These are phyloP conservation scores for Lagerstroemia speciosa DNA, from an alignment of 345 rosid genomes.

Conservation along the genomic window DNA sequence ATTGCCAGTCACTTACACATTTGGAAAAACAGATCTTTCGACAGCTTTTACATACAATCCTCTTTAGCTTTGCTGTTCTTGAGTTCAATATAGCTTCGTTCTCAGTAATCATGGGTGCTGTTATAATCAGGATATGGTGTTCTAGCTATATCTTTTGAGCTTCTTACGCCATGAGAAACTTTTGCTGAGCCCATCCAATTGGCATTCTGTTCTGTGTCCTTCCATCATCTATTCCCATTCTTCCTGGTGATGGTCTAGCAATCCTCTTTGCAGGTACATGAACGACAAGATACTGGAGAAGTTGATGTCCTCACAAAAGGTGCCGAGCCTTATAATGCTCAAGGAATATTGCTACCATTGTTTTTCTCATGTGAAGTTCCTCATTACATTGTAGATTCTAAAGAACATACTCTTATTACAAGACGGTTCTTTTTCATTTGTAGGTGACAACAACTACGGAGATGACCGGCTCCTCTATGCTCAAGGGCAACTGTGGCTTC, in stretches of 20 bases:
- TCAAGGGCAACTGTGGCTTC: conserved; percentile 80
- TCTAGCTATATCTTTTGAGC: not conserved
- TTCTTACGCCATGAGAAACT: not conserved
- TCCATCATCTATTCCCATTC: not conserved
- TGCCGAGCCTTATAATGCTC: conserved; percentile 14
- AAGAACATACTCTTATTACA: not conserved
- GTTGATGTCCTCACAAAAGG: conserved; percentile 98
- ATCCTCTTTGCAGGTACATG: conserved; percentile 57
- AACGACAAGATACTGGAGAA: conserved; percentile 66
- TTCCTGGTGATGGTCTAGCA: not conserved
- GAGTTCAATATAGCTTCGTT: not conserved
- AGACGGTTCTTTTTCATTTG: not conserved
- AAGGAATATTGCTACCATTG: not conserved
- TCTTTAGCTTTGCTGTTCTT: not conserved
- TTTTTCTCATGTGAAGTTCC: not conserved
- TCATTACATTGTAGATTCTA: not conserved
- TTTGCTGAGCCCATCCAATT: not conserved
- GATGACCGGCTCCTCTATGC: conserved; percentile 88
- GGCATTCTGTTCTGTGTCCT: not conserved
- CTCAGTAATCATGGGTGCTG: not conserved
- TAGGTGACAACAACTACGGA: conserved; percentile 72
- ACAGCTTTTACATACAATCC: not conserved
- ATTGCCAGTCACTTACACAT: not conserved
- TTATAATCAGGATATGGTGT: not conserved
- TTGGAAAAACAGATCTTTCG: not conserved